Base-by-base conservation (phyloP, 495 filamentous ascomycete species). In the Aspergillus haitiensis region DNA sequence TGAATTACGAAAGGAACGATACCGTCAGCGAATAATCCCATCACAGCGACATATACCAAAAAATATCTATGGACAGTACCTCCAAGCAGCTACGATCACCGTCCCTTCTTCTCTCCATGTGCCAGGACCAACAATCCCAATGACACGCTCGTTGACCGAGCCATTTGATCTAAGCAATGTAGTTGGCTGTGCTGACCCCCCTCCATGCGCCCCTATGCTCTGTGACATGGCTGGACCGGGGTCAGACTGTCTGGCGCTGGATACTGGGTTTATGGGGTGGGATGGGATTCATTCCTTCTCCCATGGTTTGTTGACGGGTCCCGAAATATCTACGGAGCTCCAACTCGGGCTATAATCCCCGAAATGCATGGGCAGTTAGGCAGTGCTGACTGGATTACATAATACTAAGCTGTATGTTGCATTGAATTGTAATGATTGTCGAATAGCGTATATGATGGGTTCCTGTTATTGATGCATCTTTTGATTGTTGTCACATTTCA, bases 151-250 rank as follows among this genome's bases (percentile, higher is more conserved):
- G 16, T 47, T 56, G 11, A 56, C 58, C 50, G 60, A 66, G n/a
- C 40, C 35, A 1, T 73, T 67, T 56, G 65, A 68, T 52, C 56
- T 66, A 16, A 51, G 65, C 13, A 60, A 48, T 31, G 58, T 72
- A 37, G 62, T 70, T 58, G 69, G 70, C 60, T 72, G 69, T 44
- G 63, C 70, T n/a, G 62, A 63, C 51, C 54, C 60, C n/a, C 58
- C 69, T 27, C 62, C 67, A 18, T 61, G 37, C 39, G 62, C 69
- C 52, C 33, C 62, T 46, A 50, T 71, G 10, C 72, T 73, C 42
- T 62, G 60, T 44, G 64, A 69, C 52, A 56, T 64, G 46, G 62
- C 64, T 21, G 58, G 59, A 27, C 37, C 56, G n/a, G 64, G 52
- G 9, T 55, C 63, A 33, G 68, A 69, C n/a, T 63, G 56, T 44